phyloP scores from a whole-genome alignment of 495 filamentous ascomycete species.

The Aspergillus cristatus region DNA sequence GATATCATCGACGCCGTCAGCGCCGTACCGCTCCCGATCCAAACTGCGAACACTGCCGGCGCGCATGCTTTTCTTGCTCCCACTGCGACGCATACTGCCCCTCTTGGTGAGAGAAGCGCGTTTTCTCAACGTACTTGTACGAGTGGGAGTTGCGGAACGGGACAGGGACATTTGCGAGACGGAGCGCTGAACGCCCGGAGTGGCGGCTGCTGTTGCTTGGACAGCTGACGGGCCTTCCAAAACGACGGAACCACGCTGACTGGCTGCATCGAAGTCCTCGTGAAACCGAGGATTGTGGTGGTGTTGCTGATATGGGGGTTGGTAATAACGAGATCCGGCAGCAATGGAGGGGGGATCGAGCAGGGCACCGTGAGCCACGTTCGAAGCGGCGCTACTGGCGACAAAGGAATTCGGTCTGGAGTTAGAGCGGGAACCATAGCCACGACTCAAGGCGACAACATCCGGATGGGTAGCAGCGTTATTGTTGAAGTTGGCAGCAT shows the following conservation, averaged over 20 bases:
- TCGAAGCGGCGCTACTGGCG: conserved; percentile 23
- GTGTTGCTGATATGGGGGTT: conserved; percentile 4
- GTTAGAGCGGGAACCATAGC: conserved; percentile 22
- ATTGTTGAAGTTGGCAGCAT: neutral
- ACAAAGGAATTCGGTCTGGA: conserved; percentile 34
- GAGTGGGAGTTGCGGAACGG: conserved; percentile 47
- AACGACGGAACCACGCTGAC: conserved; percentile 54
- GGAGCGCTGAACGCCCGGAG: conserved; percentile 30
- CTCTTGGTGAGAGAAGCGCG: conserved; percentile 65
- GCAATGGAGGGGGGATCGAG: conserved; percentile 30
- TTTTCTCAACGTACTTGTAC: conserved; percentile 79
- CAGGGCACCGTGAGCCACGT: conserved; percentile 32
- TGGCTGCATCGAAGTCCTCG: conserved; percentile 63
- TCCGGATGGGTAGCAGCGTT: conserved; percentile 22
- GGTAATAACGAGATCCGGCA: no score
- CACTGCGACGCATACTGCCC: conserved; percentile 67
- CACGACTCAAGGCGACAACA: conserved; percentile 19
- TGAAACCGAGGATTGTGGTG: conserved; percentile 48
- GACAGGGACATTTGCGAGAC: conserved; percentile 45
- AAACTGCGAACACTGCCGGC: conserved; percentile 76
- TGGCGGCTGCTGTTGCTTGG: no score
- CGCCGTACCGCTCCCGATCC: conserved; percentile 46
- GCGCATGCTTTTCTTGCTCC: conserved; percentile 63
- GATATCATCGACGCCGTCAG: conserved; percentile 54
- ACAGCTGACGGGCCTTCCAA: conserved; percentile 38